Base-by-base conservation (phyloP, 768 basidiomycete species). In the Tremella fuciformis region DNA sequence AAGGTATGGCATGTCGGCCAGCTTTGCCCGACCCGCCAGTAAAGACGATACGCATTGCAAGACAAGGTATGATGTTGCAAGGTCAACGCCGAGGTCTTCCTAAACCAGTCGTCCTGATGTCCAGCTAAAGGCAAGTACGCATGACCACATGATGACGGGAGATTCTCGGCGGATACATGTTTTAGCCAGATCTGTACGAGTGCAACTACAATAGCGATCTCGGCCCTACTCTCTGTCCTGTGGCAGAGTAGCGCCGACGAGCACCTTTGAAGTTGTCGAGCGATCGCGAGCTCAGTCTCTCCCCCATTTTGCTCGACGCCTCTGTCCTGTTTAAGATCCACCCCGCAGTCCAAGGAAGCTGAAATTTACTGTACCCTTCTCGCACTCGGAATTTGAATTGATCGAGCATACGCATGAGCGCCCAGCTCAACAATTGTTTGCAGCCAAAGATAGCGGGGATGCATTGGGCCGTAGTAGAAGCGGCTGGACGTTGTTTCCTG, bases 1-100 rank as follows among this genome's bases (percentile, higher is more conserved):
- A 72, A 29, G 74, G 72, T 54, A 76, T 73, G 56, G 50, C 62
- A 63, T 76, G 71, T 48, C 63, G 59, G 22, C 74, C 74, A 8
- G 74, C 74, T 60, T 73, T 76, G 42, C 74, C 74, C 7, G 60
- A 64, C 7, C 74, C 74, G 41, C 74, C 74, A 11, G 74, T 76
- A 51, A 76, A 70, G 8, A 73, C 68, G 61, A 76, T 67, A 44
- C 74, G 34, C 29, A 34, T 34, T 34, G 11, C 29, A 11, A 11
- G 4, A 34, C 29, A 34, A 11, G 11, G 29, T n/a, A n/a, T n/a
- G 11, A 34, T 34, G 29, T 34, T 34, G 29, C 29, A 34, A 34
- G 29, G 11, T 34, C 29, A 34, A 34, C 4, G 29, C 11, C 29
- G 11, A 6, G 29, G 11, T 34, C 29, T 6, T 34, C 4, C 6